These are phyloP conservation scores for Termitomyces sp. DNA, from an alignment of 768 basidiomycete genomes.

Conservation along the genomic window DNA sequence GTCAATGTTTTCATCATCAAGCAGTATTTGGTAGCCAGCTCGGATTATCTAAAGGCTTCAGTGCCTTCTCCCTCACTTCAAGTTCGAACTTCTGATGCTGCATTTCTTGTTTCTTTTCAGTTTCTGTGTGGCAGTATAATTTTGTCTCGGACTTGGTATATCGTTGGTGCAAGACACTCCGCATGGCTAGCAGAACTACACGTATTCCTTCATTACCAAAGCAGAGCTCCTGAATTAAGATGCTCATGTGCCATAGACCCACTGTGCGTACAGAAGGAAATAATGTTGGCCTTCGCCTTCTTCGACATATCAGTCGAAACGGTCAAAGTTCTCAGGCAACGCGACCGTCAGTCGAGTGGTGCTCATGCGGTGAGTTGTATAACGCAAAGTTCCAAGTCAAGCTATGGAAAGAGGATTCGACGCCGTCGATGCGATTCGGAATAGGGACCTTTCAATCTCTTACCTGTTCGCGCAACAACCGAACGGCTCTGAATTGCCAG, in stretches of 20 bases:
- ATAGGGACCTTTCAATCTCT: background rate
- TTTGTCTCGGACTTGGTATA: background rate
- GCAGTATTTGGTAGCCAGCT: background rate
- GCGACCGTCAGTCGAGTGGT: background rate
- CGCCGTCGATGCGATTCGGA: background rate
- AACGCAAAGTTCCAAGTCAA: background rate
- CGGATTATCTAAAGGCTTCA: background rate
- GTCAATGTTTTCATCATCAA: background rate
- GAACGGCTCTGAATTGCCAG: background rate
- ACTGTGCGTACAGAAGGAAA: background rate
- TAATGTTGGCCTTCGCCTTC: too few relatives aligned
- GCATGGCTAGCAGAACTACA: background rate
- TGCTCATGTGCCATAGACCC: background rate
- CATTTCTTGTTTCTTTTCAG: background rate
- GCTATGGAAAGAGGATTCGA: background rate
- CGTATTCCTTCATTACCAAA: background rate
- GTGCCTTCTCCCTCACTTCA: background rate
- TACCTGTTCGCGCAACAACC: background rate
- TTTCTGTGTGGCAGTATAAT: background rate
- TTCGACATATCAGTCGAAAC: too few relatives aligned
- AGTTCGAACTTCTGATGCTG: background rate
- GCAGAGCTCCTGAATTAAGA: background rate
- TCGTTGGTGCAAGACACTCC: background rate
- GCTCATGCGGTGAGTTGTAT: background rate
- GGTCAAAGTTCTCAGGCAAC: background rate